These are phyloP conservation scores for Arabidopsis arenosa DNA, from an alignment of 345 rosid species.

Conservation along the genomic window DNA sequence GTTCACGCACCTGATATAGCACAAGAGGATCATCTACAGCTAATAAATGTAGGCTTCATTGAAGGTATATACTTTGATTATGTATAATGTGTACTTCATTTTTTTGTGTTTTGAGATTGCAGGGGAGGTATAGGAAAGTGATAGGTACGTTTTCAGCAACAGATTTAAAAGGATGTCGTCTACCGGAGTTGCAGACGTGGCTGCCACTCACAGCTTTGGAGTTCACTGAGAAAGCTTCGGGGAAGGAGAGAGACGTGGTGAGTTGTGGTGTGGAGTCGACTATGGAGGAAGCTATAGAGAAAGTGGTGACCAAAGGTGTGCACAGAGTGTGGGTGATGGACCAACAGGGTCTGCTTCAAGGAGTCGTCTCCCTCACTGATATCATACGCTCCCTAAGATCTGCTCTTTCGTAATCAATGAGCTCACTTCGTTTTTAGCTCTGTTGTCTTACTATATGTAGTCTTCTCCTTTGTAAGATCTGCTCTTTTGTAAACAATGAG, in stretches of 20 bases:
- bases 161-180: conserved; percentile 74
- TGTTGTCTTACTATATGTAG: neutral
- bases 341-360: conserved; percentile 56
- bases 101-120: conserved; percentile 31
- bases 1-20: conserved; percentile 55
- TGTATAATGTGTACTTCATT: neutral
- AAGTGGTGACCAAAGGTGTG: conserved; percentile 67
- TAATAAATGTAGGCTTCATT: conserved; percentile 53
- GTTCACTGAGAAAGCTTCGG: conserved; percentile 54
- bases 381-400: conserved; percentile 59
- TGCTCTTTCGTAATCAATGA: conserved; percentile 35
- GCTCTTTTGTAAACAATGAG: neutral
- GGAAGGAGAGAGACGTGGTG: conserved; percentile 52
- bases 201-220: conserved; percentile 56
- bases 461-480: neutral
- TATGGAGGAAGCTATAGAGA: conserved; percentile 60
- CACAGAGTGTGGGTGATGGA: conserved; percentile 85
- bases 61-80: neutral
- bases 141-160: conserved; percentile 82
- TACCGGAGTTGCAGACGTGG: conserved; percentile 66
- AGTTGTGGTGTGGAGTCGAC: conserved; percentile 54
- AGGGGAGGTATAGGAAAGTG: conserved; percentile 70
- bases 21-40: conserved; percentile 58
- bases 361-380: conserved; percentile 73
- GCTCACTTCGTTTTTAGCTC: neutral